Percentiles rank a stretch among this genome's conserved stretches.
These are phyloP conservation scores for Parasitella parasitica DNA, from an alignment of 371 early-diverging fungal species.

Conservation along the genomic window DNA sequence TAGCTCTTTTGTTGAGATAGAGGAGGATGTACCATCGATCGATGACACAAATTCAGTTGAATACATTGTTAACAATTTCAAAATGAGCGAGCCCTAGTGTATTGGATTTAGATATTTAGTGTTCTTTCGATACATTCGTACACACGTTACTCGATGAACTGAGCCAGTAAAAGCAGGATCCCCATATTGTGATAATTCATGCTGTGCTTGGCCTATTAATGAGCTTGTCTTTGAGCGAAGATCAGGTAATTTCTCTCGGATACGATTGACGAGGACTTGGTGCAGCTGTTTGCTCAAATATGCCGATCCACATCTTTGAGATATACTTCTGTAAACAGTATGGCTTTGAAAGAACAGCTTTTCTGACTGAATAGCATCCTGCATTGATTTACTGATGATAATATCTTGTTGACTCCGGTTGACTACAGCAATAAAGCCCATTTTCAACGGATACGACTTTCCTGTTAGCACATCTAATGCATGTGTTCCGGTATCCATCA, in stretches of 20 bases:
- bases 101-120: background rate
- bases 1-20: constrained; percentile 90
- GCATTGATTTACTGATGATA: constrained; percentile 76
- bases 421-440: constrained; percentile 91
- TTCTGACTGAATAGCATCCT: constrained; percentile 78
- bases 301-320: constrained; percentile 63
- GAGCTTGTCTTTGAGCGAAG: constrained; percentile 80
- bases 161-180: constrained; percentile 58
- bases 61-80: constrained; percentile 81
- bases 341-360: constrained; percentile 78
- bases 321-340: constrained; percentile 81
- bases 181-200: constrained; percentile 77
- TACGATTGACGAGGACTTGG: constrained; percentile 76
- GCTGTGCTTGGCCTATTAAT: constrained; percentile 77
- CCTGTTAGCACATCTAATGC: constrained; percentile 88
- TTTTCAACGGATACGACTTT: constrained; percentile 76
- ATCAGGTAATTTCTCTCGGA: constrained; percentile 79
- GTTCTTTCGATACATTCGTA: background rate
- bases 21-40: constrained; percentile 80
- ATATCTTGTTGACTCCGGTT: constrained; percentile 92
- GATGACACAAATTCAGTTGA: constrained; percentile 78
- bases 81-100: constrained; percentile 63
- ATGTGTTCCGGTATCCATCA: constrained; percentile 95
- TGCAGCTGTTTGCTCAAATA: constrained; percentile 14
- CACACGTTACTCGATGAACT: constrained; percentile 45